A percentile compares a stretch with the other conserved stretches of the same genome.
Conservation (phyloP, 2,329 filamentous ascomycete species). For the Xylogone sp. region DNA sequence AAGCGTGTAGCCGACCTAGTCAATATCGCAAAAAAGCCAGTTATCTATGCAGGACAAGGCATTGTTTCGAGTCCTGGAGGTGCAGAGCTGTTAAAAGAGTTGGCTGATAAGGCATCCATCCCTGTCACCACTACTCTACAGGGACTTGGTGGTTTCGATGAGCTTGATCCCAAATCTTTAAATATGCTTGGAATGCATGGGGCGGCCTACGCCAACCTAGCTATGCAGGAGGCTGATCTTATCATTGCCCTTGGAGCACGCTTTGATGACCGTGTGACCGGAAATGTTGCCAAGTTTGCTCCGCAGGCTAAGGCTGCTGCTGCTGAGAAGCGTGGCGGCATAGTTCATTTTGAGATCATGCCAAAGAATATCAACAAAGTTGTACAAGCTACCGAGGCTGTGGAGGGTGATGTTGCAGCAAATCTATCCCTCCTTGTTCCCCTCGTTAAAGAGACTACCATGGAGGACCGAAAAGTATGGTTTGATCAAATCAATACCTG, state of each 20-base stretch:
- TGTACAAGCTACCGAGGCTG: conserved; percentile 89
- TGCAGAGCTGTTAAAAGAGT: conserved; percentile 72
- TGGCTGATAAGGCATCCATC: conserved; percentile 87
- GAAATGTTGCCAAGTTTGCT: conserved; percentile 79
- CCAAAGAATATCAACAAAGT: conserved; percentile 99
- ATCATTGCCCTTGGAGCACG: conserved; percentile 92
- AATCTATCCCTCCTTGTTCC: conserved; percentile 78
- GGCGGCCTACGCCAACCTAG: conserved; percentile 94
- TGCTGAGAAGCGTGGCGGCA: conserved; percentile 81
- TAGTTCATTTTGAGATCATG: conserved; percentile 97
- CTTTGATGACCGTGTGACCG: conserved; percentile 94
- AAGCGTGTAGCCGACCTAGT: conserved; percentile 75
- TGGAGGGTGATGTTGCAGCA: conserved; percentile 84
- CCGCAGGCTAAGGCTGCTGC: conserved; percentile 84
- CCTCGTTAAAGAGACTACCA: conserved; percentile 56
- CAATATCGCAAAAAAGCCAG: conserved; percentile 86
- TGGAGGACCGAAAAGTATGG: conserved; percentile 67
- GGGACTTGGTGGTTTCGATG: conserved; percentile 87
- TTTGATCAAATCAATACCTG: conserved; percentile 84
- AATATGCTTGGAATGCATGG: conserved; percentile 99
- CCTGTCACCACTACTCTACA: conserved; percentile 96
- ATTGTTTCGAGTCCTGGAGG: conserved; percentile 78
- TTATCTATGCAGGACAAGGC: conserved; percentile 94
- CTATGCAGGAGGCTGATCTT: conserved; percentile 94
- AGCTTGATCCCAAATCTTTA: conserved; percentile 87